Conservation (phyloP, 345 rosid genomes). For the Eutrema heterophyllum region DNA sequence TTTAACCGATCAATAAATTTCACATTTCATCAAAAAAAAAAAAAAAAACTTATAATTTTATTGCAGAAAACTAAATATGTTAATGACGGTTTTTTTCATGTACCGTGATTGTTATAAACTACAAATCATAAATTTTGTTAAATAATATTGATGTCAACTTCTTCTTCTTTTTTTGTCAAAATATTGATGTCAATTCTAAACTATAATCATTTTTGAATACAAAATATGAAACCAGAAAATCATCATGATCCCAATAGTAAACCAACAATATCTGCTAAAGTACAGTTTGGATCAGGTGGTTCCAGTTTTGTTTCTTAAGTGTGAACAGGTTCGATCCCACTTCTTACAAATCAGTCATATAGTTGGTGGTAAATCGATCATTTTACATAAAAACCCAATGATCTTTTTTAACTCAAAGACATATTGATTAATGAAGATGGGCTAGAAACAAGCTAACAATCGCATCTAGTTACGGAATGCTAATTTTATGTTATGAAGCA, state of each 20-base stretch:
- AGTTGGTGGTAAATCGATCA: background rate
- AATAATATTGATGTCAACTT: background rate
- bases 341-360: background rate
- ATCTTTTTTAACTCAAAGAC: background rate
- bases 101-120: background rate
- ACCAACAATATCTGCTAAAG: background rate
- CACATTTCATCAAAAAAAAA: too few species aligned
- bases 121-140: background rate
- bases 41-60: background rate
- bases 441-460: background rate
- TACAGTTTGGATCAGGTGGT: background rate
- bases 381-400: background rate
- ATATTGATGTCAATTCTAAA: background rate
- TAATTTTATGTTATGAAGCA: background rate
- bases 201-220: background rate
- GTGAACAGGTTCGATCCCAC: background rate
- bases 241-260: background rate
- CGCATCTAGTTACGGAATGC: background rate
- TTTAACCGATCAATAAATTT: too few species aligned
- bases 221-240: background rate
- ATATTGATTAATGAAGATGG: background rate
- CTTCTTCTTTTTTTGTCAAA: too few species aligned
- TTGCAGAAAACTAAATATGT: background rate
- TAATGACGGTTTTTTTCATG: background rate
- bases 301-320: background rate